Conservation (phyloP, 306 rosid genomes). For the Vigna trinervia region DNA sequence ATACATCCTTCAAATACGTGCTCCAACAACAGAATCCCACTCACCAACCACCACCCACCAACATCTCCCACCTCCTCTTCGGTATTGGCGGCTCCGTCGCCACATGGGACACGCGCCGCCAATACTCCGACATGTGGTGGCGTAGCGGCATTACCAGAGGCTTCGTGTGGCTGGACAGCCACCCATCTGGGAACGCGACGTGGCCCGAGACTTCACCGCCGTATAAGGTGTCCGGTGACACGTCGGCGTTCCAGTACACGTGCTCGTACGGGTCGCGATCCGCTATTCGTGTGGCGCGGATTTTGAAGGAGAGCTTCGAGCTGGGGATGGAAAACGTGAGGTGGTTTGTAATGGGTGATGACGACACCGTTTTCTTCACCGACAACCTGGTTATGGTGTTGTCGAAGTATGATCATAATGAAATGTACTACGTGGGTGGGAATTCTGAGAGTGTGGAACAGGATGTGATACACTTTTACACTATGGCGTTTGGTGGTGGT, state of each 20-base stretch:
- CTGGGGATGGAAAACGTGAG: constrained; percentile 59
- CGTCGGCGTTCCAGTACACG: constrained; percentile 63
- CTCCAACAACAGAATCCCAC: constrained; percentile 6
- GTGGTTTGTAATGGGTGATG: constrained; percentile 94
- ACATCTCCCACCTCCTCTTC: constrained; percentile 67
- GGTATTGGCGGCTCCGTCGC: constrained; percentile 65
- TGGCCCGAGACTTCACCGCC: constrained; percentile 60
- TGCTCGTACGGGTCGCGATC: constrained; percentile 72
- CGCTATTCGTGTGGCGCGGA: constrained; percentile 69
- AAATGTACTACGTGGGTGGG: constrained; percentile 81
- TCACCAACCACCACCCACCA: constrained; percentile 39
- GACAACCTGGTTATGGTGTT: constrained; percentile 66
- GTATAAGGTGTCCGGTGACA: constrained; percentile 57
- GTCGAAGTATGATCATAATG: constrained; percentile 72
- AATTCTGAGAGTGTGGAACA: constrained; percentile 87
- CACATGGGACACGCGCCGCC: constrained; percentile 61
- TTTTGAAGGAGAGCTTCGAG: constrained; percentile 79
- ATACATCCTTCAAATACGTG: background rate
- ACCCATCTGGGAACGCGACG: constrained; percentile 35
- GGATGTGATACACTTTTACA: constrained; percentile 57
- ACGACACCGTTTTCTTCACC: constrained; percentile 76
- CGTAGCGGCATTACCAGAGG: constrained; percentile 56
- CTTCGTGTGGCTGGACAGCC: constrained; percentile 66
- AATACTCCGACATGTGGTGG: constrained; percentile 74
- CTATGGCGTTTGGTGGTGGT: constrained; percentile 78